Base-by-base conservation (phyloP, 257 asterid species). In the Solanum pimpinellifolium region DNA sequence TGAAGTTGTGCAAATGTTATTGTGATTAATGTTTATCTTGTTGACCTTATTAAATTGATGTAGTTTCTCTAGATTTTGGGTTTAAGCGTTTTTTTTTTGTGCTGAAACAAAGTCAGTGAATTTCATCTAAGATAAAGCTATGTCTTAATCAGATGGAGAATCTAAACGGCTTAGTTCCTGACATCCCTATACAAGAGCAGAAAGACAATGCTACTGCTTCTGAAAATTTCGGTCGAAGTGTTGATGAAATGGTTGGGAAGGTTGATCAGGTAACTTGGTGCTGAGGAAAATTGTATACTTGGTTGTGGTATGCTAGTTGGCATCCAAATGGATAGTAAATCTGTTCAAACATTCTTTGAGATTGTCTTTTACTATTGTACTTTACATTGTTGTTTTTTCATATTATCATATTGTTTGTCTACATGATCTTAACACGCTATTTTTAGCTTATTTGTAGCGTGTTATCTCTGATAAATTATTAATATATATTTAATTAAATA, bases 241-340 rank as follows among this genome's bases (percentile, higher is more conserved):
- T 91, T 66, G 93, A 92, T 80, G 96, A 92, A 76, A 85, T 93
- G 75, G 90, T 75, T 41, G 16, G 52, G 59, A 88, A 90, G 91
- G 93, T 94, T 84, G 94, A 92, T 77, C 90, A 93, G 95, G 96
- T 92, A 72, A 77, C 84, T 70, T 37, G 47, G 66, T 49, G 77
- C 25, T 20, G 18, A 68, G 52, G 59, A 23, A 80, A 20, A 60
- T 65, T 74, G 47, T 88, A 81, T 13, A 72, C 68, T 87, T 60
- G 18, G 7, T 49, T 35, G 46, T 59, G 70, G 37, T 72, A 29
- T 35, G 41, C 87, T 47, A 72, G 75, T 73, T 86, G 73, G 29
- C 37, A 69, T 62, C 78, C 76, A 62, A 8, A 62, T 44, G 41
- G 59, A 62, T 66, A 66, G 59, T 65, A 25, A 25, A 42, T 56